Base-by-base conservation (phyloP, 2,329 filamentous ascomycete genomes). In the Arthrobotrys entomopaga region DNA sequence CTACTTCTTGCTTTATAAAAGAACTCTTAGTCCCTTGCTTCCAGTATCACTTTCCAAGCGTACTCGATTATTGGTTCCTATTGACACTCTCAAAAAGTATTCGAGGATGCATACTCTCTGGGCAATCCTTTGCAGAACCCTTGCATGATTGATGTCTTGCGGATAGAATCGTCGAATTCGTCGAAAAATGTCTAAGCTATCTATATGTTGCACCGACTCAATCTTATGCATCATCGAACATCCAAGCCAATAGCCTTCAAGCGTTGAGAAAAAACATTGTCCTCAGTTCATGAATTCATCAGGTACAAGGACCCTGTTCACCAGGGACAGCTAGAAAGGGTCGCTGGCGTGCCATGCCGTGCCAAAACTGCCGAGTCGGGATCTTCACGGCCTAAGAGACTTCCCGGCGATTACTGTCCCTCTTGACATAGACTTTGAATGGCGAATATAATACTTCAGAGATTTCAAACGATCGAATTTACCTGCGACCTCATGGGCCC, bases 331-430 rank as follows among this genome's bases (percentile, higher is more conserved):
- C n/a, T n/a, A n/a, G n/a, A n/a, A n/a, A n/a, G n/a, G n/a, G n/a
- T n/a, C n/a, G n/a, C n/a, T n/a, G n/a, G n/a, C n/a, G n/a, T n/a
- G n/a, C n/a, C 29, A 22, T 43, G 43, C 22, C 19, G 48, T 38
- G 65, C 56, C 43, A 57, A 71, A 64, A 38, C 59, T 71, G 13
- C 58, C 59, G 61, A 50, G 54, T 63, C 46, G 40, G 56, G 54
- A 34, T 56, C n/a, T n/a, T 61, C 38, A 53, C 34, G 24, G 54
- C 53, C 38, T 61, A 52, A 46, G 38, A 42, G 48, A n/a, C 16
- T 65, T 56, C 24, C 57, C 70, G 70, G 70, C 70, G 70, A 74
- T 64, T 74, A 74, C 56, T 64, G 15, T 20, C 50, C 11, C 11
- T 19, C 19, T 56, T n/a, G 42, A 13, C 7, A n/a, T 13, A 5